Percentiles rank a stretch among this genome's conserved stretches.
These are phyloP conservation scores for Hanseniaspora taiwanica DNA, from an alignment of 805 yeast genomes.

Conservation along the genomic window DNA sequence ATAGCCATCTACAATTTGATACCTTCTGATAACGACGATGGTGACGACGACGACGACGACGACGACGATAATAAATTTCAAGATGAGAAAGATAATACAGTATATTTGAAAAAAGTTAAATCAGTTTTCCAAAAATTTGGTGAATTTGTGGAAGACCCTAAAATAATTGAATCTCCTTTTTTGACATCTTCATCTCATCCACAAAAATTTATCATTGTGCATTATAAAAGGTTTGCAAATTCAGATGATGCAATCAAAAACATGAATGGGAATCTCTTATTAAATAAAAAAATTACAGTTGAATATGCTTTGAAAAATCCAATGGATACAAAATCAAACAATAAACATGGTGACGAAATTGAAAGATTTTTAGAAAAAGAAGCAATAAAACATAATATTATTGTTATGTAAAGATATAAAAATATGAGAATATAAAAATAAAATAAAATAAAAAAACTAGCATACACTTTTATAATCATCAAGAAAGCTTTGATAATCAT, in stretches of 20 bases:
- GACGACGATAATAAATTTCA: slow-evolving; percentile 7
- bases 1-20: slow-evolving; percentile 8
- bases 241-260: slow-evolving; percentile 61
- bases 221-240: slow-evolving; percentile 47
- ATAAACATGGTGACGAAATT: slow-evolving; percentile 64
- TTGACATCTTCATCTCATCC: slow-evolving; percentile 28
- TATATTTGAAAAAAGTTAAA: slow-evolving; percentile 47
- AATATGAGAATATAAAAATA: too few relatives aligned
- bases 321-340: slow-evolving; percentile 27
- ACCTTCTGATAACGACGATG: slow-evolving; percentile 1
- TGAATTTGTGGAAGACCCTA: slow-evolving; percentile 36
- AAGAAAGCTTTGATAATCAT: slow-evolving; percentile 11
- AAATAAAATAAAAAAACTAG: background rate
- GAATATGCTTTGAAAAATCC: slow-evolving; percentile 59
- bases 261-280: slow-evolving; percentile 54
- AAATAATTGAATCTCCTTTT: slow-evolving; percentile 20
- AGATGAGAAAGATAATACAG: slow-evolving; percentile 45
- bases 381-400: slow-evolving; percentile 34
- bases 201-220: slow-evolving; percentile 56
- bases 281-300: slow-evolving; percentile 49
- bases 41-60: background rate
- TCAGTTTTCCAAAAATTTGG: slow-evolving; percentile 58
- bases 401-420: slow-evolving; percentile 4
- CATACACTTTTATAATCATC: slow-evolving; percentile 6
- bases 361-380: slow-evolving; percentile 61